These are phyloP conservation scores for Apiosordaria backusii DNA, from an alignment of 495 filamentous ascomycete species.

Conservation along the genomic window DNA sequence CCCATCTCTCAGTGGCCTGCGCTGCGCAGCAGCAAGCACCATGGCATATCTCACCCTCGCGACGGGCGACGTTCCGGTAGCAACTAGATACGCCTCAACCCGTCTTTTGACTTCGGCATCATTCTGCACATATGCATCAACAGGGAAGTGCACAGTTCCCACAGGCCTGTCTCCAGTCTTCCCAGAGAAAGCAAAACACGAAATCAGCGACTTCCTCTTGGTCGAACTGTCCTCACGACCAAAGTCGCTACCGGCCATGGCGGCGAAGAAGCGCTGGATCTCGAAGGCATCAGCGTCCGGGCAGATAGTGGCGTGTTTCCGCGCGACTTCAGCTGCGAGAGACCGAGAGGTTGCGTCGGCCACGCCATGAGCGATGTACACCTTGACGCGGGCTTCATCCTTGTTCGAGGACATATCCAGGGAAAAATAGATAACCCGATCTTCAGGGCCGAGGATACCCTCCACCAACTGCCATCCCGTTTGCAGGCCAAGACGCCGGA, in stretches of 20 bases:
- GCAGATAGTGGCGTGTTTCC: constrained; percentile 15
- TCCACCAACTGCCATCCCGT: constrained; percentile 15
- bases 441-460: neutral
- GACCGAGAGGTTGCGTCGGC: constrained; percentile 7
- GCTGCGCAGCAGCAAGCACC: constrained; percentile 16
- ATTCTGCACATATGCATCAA: constrained; percentile 1
- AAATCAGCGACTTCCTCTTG: constrained; percentile 1
- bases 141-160: constrained; percentile 6
- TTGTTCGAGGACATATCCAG: constrained; percentile 13
- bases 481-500: constrained; percentile 13
- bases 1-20: constrained; percentile 7
- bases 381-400: constrained; percentile 17
- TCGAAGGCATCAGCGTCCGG: constrained; percentile 21
- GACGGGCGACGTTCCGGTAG: neutral
- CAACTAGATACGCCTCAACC: neutral
- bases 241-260: constrained; percentile 15
- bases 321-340: constrained; percentile 12
- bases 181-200: constrained; percentile 3
- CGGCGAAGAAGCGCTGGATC: constrained; percentile 21
- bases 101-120: constrained; percentile 6
- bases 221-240: neutral
- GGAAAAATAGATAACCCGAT: constrained; percentile 16
- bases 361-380: constrained; percentile 18
- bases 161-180: constrained; percentile 3
- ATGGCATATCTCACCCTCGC: constrained; percentile 4